phyloP scores from a whole-genome alignment of 306 rosid genomes.

The Luffa aegyptiaca region DNA sequence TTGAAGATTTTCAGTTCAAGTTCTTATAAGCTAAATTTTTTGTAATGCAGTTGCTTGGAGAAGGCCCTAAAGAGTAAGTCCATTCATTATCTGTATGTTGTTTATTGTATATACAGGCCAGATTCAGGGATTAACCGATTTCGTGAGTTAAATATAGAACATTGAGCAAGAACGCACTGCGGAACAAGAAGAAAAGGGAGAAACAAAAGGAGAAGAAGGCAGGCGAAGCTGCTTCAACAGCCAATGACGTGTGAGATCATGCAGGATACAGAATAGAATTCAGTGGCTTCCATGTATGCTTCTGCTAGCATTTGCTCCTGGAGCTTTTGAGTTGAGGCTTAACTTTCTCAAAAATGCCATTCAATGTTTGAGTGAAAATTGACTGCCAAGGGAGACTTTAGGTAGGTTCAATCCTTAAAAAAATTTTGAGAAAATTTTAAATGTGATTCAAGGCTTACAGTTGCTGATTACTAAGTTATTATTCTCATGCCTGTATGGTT shows the following conservation, averaged over 20 bases:
- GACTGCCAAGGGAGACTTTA: not conserved
- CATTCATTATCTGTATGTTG: not conserved
- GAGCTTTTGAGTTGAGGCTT: not conserved
- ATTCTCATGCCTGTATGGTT: not conserved
- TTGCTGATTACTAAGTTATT: not conserved
- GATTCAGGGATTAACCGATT: conserved; percentile 5
- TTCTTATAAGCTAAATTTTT: conserved; percentile 1
- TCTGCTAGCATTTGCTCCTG: not conserved
- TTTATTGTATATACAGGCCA: not conserved
- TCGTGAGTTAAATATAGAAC: conserved; percentile 24
- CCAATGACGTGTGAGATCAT: conserved; percentile 26
- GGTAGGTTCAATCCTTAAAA: not conserved
- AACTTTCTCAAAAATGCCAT: not conserved
- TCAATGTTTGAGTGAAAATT: not conserved
- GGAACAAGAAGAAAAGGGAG: conserved; percentile 95
- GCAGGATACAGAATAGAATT: not conserved
- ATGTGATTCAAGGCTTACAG: not conserved
- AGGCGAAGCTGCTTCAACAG: conserved; percentile 23
- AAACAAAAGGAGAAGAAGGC: conserved; percentile 84
- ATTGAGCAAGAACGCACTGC: conserved; percentile 69
- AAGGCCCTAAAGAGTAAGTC: conserved; percentile 51
- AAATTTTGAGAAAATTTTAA: not conserved
- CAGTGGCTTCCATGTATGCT: not conserved
- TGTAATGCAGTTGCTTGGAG: conserved; percentile 65
- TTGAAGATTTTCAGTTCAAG: not conserved